Conservation (phyloP, 2,329 filamentous ascomycete genomes). For the Fusarium sublunatum region DNA sequence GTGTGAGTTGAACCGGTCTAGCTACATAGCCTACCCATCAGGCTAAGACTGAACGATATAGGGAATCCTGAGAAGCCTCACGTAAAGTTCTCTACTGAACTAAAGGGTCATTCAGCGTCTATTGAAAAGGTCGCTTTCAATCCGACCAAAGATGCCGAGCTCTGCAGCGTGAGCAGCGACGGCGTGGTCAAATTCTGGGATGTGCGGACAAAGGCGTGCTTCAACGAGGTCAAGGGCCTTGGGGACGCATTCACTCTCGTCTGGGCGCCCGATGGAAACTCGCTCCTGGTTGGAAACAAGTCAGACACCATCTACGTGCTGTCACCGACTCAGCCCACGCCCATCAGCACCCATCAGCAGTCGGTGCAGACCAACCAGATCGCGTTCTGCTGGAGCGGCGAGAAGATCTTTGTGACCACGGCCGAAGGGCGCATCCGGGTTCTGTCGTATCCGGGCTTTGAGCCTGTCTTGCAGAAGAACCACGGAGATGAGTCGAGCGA, state of each 20-base stretch:
- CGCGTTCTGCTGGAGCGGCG: constrained; percentile 78
- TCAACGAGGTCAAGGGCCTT: constrained; percentile 74
- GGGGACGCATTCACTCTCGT: constrained; percentile 77
- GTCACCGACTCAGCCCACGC: constrained; percentile 67
- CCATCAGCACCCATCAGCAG: constrained; percentile 70
- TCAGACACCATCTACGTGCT: constrained; percentile 71
- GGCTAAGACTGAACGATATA: constrained; percentile 43
- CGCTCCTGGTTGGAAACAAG: constrained; percentile 79
- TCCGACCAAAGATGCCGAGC: constrained; percentile 78
- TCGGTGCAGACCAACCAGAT: constrained; percentile 76
- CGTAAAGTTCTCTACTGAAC: constrained; percentile 79
- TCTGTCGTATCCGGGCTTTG: constrained; percentile 73
- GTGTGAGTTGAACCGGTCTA: constrained; percentile 61
- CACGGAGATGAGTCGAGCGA: constrained; percentile 60
- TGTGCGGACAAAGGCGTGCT: constrained; percentile 75
- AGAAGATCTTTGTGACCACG: constrained; percentile 76
- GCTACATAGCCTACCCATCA: too few relatives aligned
- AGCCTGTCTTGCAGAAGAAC: constrained; percentile 64
- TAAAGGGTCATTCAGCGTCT: constrained; percentile 72
- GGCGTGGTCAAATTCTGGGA: constrained; percentile 85
- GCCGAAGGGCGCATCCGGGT: constrained; percentile 78
- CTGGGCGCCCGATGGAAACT: constrained; percentile 78
- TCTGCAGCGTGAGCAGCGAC: constrained; percentile 79
- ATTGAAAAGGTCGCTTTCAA: constrained; percentile 85
- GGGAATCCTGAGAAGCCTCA: constrained; percentile 82